phyloP scores from a whole-genome alignment of 2,329 filamentous ascomycete genomes.

The Moelleriella libera region DNA sequence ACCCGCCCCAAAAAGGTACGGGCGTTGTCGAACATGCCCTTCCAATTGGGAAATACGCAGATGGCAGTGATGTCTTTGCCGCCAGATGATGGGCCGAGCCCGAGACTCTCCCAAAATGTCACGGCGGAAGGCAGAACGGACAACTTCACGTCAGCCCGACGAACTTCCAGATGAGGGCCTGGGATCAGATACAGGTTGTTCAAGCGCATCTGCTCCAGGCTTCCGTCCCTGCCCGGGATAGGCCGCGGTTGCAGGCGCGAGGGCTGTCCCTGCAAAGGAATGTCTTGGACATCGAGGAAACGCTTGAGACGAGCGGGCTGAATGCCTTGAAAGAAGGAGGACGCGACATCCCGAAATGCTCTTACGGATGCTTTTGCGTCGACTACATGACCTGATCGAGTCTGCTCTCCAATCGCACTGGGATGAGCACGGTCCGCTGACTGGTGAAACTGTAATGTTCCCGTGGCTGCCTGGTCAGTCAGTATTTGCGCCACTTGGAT shows the following conservation, averaged over 20 bases:
- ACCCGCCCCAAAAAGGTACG: constrained; percentile 53
- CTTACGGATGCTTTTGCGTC: constrained; percentile 33
- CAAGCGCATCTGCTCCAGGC: constrained; percentile 30
- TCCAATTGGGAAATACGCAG: constrained; percentile 55
- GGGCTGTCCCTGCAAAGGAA: constrained; percentile 37
- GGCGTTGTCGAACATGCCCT: constrained; percentile 46
- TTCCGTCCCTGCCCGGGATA: constrained; percentile 24
- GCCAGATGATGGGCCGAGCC: constrained; percentile 57
- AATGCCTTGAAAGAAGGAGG: constrained; percentile 25
- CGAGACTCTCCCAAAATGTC: constrained; percentile 70
- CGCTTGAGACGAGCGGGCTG: constrained; percentile 27
- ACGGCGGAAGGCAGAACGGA: constrained; percentile 64
- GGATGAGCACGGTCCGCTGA: constrained; percentile 8
- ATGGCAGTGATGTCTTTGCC: constrained; percentile 57
- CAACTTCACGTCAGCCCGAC: constrained; percentile 52
- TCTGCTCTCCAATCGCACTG: constrained; percentile 15
- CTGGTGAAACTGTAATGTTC: constrained; percentile 23
- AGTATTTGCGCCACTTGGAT: constrained; percentile 57
- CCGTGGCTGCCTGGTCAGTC: constrained; percentile 53
- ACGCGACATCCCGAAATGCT: constrained; percentile 29
- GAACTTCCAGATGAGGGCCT: constrained; percentile 58
- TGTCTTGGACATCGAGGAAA: constrained; percentile 42
- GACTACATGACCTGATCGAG: constrained; percentile 25
- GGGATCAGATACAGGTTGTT: constrained; percentile 48
- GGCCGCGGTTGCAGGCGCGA: constrained; percentile 36